Evolutionary conservation across 2,329 filamentous ascomycete species (phyloP).

Genomic region (Chaetothyriales sp.): DNA sequence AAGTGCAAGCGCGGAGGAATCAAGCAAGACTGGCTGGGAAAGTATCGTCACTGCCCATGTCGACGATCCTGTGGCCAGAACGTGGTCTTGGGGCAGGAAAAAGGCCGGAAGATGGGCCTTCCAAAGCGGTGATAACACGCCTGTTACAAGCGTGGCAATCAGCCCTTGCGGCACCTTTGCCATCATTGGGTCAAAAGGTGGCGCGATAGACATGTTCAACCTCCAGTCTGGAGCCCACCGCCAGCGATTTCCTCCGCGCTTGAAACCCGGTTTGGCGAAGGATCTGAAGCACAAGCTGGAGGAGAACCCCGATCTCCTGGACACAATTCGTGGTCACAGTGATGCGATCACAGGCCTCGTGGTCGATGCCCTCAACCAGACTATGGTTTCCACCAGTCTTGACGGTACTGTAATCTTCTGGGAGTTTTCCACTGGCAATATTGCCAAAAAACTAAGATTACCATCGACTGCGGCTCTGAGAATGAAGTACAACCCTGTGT

Average conservation of each 20-base stretch:
- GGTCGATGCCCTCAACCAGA: slow-evolving; percentile 78
- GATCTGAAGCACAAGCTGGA: slow-evolving; percentile 54
- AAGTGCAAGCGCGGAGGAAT: slow-evolving; percentile 51
- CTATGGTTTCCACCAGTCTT: slow-evolving; percentile 68
- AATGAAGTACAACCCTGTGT: slow-evolving; percentile 66
- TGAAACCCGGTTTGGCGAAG: slow-evolving; percentile 64
- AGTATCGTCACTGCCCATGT: slow-evolving; percentile 88
- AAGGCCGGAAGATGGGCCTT: slow-evolving; percentile 87
- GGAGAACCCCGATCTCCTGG: slow-evolving; percentile 29
- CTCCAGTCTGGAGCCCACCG: slow-evolving; percentile 82
- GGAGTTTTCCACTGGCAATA: slow-evolving; percentile 73
- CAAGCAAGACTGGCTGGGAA: slow-evolving; percentile 83
- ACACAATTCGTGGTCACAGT: slow-evolving; percentile 56
- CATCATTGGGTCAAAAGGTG: slow-evolving; percentile 67
- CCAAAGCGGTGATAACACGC: slow-evolving; percentile 53
- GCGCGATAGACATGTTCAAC: slow-evolving; percentile 89
- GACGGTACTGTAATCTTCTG: slow-evolving; percentile 96
- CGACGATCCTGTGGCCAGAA: slow-evolving; percentile 68
- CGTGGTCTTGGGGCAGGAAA: slow-evolving; percentile 97
- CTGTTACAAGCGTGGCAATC: slow-evolving; percentile 58
- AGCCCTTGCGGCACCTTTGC: slow-evolving; percentile 91
- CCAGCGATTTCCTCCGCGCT: slow-evolving; percentile 66
- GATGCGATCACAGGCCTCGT: slow-evolving; percentile 72
- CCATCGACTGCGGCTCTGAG: slow-evolving; percentile 60
- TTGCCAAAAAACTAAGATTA: slow-evolving; percentile 73